Conservation (phyloP, 306 rosid genomes). For the Quillaja saponaria region DNA sequence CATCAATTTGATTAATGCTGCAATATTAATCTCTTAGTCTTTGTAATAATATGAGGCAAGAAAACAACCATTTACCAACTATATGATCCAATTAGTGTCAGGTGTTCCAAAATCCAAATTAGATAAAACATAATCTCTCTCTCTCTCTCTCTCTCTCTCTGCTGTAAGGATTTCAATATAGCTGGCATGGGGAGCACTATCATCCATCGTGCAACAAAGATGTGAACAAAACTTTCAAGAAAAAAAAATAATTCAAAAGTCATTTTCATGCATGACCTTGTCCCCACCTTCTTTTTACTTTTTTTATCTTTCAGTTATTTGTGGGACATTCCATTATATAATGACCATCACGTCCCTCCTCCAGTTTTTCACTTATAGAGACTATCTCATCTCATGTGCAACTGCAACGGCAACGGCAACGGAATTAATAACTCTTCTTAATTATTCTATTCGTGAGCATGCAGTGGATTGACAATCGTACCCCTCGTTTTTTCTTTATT, state of each 20-base stretch:
- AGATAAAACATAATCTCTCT: too few species aligned
- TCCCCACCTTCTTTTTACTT: not conserved
- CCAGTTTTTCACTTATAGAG: conserved; percentile 6
- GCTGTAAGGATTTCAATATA: too few species aligned
- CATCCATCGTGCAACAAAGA: conserved; percentile 21
- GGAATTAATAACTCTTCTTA: not conserved
- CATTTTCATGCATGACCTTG: conserved; percentile 25
- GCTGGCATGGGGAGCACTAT: conserved; percentile 39
- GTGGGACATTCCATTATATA: conserved; percentile 13
- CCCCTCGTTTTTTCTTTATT: not conserved
- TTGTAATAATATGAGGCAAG: too few species aligned
- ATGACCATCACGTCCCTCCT: conserved; percentile 33
- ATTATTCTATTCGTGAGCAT: conserved; percentile 5
- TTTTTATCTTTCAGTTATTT: conserved; percentile 5
- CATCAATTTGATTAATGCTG: too few species aligned
- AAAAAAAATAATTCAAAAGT: too few species aligned
- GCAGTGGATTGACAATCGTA: conserved; percentile 10
- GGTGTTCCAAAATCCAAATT: too few species aligned
- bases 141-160: too few species aligned
- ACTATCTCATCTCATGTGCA: conserved; percentile 10
- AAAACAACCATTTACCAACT: too few species aligned
- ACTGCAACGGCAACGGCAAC: conserved; percentile 24
- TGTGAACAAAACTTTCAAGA: conserved; percentile 1
- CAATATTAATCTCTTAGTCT: too few species aligned
- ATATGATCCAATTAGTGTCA: too few species aligned